A percentile compares a stretch with the other conserved stretches of the same genome.
These are phyloP conservation scores for Monosporozyma yasuniensis DNA, from an alignment of 805 yeast genomes.

Conservation along the genomic window DNA sequence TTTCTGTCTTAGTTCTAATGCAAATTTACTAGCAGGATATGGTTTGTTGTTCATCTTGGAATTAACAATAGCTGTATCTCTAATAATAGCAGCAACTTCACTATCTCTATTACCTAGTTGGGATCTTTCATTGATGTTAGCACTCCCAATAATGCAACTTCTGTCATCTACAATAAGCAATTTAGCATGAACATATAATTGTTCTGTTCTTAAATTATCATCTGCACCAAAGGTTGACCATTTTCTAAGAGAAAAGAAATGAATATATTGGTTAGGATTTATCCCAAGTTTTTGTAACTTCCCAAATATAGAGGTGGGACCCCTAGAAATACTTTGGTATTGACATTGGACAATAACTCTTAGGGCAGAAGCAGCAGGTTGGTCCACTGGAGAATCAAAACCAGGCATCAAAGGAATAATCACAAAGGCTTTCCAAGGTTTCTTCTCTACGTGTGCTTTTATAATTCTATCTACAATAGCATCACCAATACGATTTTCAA, in stretches of 20 bases:
- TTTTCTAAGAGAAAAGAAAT: slow-evolving; percentile 82
- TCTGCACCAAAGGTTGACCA: slow-evolving; percentile 89
- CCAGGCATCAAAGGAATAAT: slow-evolving; percentile 97
- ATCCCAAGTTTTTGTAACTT: slow-evolving; percentile 71
- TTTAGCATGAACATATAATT: slow-evolving; percentile 89
- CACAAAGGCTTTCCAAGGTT: slow-evolving; percentile 82
- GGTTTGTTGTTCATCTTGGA: slow-evolving; percentile 74
- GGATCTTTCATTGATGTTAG: slow-evolving; percentile 93
- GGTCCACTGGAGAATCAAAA: slow-evolving; percentile 85
- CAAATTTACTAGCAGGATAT: slow-evolving; percentile 75
- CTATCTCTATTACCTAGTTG: slow-evolving; percentile 93
- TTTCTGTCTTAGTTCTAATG: slow-evolving; percentile 80
- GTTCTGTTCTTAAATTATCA: slow-evolving; percentile 73
- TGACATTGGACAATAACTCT: slow-evolving; percentile 96
- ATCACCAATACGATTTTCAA: slow-evolving; percentile 82
- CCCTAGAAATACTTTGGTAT: slow-evolving; percentile 86
- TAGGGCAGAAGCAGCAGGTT: slow-evolving; percentile 89
- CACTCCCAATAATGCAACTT: slow-evolving; percentile 91
- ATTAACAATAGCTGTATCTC: slow-evolving; percentile 67
- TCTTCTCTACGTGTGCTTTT: slow-evolving; percentile 69
- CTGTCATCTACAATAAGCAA: slow-evolving; percentile 88
- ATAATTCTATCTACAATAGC: slow-evolving; percentile 95
- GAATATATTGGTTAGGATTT: slow-evolving; percentile 83
- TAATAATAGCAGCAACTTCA: slow-evolving; percentile 80
- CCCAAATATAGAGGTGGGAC: slow-evolving; percentile 79